phyloP scores from a whole-genome alignment of 805 yeast genomes.

The Sungouiella blattae region DNA sequence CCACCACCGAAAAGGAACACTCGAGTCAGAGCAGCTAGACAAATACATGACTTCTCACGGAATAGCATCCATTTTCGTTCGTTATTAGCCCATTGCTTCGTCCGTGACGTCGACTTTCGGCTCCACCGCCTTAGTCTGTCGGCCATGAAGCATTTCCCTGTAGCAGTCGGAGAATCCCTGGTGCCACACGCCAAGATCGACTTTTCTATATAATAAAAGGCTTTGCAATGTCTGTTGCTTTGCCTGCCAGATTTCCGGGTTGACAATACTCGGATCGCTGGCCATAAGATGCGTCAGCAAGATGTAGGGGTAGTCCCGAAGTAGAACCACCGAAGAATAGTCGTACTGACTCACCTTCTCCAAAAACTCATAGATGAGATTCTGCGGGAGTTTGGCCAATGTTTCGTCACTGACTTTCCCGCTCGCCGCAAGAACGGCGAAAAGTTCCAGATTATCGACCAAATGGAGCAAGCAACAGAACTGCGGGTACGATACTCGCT shows the following conservation, averaged over 20 bases:
- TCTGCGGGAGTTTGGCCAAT: slow-evolving; percentile 2
- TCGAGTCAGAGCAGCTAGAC: not conserved
- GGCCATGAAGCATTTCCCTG: slow-evolving; percentile 7
- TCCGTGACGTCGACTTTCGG: slow-evolving; percentile 7
- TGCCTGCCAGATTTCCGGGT: slow-evolving; percentile 3
- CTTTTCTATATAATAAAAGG: slow-evolving; percentile 2
- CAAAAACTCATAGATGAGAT: slow-evolving; percentile 1
- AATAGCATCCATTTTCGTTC: not conserved
- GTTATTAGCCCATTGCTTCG: no score
- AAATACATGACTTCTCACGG: no score
- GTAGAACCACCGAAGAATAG: slow-evolving; percentile 5
- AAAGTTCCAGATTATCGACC: slow-evolving; percentile 4
- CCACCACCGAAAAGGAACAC: not conserved
- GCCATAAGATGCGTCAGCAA: slow-evolving; percentile 3
- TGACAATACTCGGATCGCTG: slow-evolving; percentile 1
- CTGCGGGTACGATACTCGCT: not conserved
- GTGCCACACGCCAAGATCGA: slow-evolving; percentile 10
- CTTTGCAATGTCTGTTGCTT: slow-evolving; percentile 2
- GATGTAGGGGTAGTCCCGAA: slow-evolving; percentile 2
- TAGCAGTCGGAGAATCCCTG: slow-evolving; percentile 1
- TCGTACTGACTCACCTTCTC: slow-evolving; percentile 1
- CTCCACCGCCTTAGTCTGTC: not conserved
- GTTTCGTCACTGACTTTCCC: slow-evolving; percentile 1
- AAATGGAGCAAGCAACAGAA: slow-evolving; percentile 3
- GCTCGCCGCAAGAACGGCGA: slow-evolving; percentile 1